phyloP scores from a whole-genome alignment of 2,329 filamentous ascomycete genomes.

The Aspergillus caelatus region DNA sequence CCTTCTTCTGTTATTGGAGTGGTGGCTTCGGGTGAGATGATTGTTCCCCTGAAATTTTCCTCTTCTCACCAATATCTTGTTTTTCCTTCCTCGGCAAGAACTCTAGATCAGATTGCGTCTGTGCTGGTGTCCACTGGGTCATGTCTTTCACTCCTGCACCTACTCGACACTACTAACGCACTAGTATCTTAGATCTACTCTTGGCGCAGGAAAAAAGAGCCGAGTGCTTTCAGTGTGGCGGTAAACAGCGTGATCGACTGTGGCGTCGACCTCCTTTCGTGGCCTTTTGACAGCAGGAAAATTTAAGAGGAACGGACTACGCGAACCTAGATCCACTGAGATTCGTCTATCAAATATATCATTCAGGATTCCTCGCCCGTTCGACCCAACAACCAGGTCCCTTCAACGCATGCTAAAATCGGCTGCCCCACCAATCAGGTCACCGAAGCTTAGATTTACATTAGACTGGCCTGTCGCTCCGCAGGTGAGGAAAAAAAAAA shows the following conservation, averaged over 20 bases:
- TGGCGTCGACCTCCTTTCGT: background rate
- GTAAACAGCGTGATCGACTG: conserved; percentile 3
- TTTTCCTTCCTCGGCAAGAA: background rate
- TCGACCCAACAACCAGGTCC: conserved; percentile 24
- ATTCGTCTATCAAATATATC: conserved; percentile 6
- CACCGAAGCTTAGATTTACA: conserved; percentile 4
- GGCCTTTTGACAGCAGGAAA: background rate
- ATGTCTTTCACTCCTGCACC: background rate
- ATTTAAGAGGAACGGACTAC: background rate
- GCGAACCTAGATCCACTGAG: background rate
- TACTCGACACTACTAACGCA: background rate
- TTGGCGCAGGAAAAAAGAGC: background rate
- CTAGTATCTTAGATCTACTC: conserved; percentile 4
- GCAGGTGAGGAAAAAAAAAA: conserved; percentile 4
- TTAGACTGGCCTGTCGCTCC: background rate
- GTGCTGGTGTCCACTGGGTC: background rate
- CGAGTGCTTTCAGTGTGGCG: background rate
- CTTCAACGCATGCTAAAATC: conserved; percentile 16
- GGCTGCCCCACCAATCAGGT: conserved; percentile 11
- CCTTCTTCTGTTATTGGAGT: background rate
- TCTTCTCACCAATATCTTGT: background rate
- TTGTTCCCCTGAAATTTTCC: background rate
- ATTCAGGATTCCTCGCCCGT: conserved; percentile 8
- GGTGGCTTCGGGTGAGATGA: too few relatives aligned
- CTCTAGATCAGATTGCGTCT: background rate